Evolutionary conservation across 345 rosid species (phyloP).

Genomic region (Gossypium longicalyx): DNA sequence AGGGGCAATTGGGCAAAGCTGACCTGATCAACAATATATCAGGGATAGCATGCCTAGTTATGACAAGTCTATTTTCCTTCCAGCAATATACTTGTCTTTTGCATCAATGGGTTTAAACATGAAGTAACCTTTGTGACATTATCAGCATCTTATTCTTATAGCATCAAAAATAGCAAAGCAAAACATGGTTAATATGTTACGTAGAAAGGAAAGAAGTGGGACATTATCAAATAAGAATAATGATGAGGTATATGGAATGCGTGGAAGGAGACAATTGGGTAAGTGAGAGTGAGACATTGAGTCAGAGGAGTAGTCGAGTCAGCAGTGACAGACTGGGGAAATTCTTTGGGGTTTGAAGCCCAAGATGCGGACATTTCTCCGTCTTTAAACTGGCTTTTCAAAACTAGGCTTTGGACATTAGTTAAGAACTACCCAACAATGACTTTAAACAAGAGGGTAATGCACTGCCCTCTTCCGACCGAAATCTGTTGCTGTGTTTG

Average conservation of each 20-base stretch:
- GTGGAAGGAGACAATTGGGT: slow-evolving; percentile 9
- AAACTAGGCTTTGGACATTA: not conserved
- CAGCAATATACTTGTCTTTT: slow-evolving; percentile 4
- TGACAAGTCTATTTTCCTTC: slow-evolving; percentile 52
- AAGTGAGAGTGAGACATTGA: slow-evolving; percentile 1
- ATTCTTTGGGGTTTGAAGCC: slow-evolving; percentile 17
- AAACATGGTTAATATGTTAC: not conserved
- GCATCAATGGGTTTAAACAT: not conserved
- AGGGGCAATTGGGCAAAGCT: slow-evolving; percentile 7
- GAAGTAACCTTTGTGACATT: not conserved
- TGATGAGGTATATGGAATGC: not conserved
- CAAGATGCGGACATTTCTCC: slow-evolving; percentile 15
- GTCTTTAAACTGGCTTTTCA: not conserved
- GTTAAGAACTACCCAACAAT: not conserved
- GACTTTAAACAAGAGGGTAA: not conserved
- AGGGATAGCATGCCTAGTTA: slow-evolving; percentile 32
- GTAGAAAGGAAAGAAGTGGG: not conserved
- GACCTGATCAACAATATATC: slow-evolving; percentile 4
- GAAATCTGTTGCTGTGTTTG: not conserved
- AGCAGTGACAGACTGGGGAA: not conserved
- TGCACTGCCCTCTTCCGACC: slow-evolving; percentile 20
- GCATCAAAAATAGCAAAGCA: not conserved
- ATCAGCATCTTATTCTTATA: too few species aligned
- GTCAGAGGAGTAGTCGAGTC: not conserved
- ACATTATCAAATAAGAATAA: too few species aligned